Conservation (phyloP, 805 yeast species). For the Ascoidea asiatica region DNA sequence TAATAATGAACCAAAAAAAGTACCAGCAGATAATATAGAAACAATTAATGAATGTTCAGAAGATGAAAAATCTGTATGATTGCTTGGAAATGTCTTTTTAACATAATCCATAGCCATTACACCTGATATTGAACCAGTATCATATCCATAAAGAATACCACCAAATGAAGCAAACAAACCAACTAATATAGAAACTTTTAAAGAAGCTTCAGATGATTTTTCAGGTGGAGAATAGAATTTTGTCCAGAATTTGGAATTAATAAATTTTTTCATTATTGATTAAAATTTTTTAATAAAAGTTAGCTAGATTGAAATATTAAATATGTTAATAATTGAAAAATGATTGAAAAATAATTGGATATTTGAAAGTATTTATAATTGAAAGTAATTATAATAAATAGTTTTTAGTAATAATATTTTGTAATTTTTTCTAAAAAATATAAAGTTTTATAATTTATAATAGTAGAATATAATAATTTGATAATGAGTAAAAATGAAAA, state of each 20-base stretch:
- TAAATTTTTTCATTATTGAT: too few relatives aligned
- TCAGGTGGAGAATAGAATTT: background rate
- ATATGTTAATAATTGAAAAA: too few relatives aligned
- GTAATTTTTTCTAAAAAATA: too few relatives aligned
- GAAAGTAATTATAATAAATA: too few relatives aligned
- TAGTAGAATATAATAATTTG: too few relatives aligned
- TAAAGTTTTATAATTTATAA: too few relatives aligned
- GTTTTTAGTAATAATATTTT: too few relatives aligned
- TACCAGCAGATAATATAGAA: conserved; percentile 64
- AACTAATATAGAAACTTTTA: conserved; percentile 25
- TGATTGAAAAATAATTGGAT: too few relatives aligned
- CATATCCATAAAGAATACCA: conserved; percentile 56
- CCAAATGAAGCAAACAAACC: conserved; percentile 58
- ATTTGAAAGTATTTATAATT: too few relatives aligned
- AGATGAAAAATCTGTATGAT: conserved; percentile 24
- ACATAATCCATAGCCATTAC: conserved; percentile 52
- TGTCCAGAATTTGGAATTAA: background rate
- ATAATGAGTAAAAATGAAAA: too few relatives aligned
- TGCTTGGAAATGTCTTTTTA: conserved; percentile 24
- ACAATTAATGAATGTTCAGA: conserved; percentile 46
- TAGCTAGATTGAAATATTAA: too few relatives aligned
- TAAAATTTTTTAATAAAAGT: too few relatives aligned
- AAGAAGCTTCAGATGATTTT: background rate
- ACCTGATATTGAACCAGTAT: conserved; percentile 57
- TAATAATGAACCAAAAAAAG: conserved; percentile 51